Conservation (phyloP, 2,329 filamentous ascomycete species). For the Colletotrichum neosansevieriae region DNA sequence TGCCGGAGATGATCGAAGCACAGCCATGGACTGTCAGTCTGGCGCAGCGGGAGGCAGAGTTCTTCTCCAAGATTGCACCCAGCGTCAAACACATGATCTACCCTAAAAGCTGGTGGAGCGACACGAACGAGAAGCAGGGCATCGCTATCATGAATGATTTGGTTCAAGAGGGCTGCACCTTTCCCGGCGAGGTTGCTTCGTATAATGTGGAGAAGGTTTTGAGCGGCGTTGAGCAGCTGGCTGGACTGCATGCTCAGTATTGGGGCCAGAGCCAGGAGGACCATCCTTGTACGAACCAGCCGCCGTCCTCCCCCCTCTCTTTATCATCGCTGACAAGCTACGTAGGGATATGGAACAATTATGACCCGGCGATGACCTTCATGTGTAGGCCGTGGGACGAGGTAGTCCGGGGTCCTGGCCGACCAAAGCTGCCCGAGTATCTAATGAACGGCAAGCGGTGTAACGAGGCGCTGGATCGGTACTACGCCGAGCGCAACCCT, state of each 20-base stretch:
- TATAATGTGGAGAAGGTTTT: slow-evolving; percentile 50
- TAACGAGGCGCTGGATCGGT: slow-evolving; percentile 51
- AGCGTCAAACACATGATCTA: slow-evolving; percentile 41
- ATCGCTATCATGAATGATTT: slow-evolving; percentile 55
- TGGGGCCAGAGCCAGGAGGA: slow-evolving; percentile 49
- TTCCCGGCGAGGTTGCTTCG: slow-evolving; percentile 47
- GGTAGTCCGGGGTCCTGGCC: slow-evolving; percentile 46
- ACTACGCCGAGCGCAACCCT: slow-evolving; percentile 52
- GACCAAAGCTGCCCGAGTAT: slow-evolving; percentile 51
- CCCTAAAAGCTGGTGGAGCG: slow-evolving; percentile 53
- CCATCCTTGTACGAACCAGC: slow-evolving; percentile 42
- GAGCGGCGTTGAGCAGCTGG: slow-evolving; percentile 54
- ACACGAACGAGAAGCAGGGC: slow-evolving; percentile 50
- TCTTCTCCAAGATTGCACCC: slow-evolving; percentile 52
- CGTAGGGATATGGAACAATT: slow-evolving; percentile 48
- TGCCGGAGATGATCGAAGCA: slow-evolving; percentile 49
- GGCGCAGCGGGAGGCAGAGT: slow-evolving; percentile 52
- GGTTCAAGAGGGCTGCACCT: slow-evolving; percentile 47
- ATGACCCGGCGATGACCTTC: slow-evolving; percentile 52
- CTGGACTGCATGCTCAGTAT: slow-evolving; percentile 54
- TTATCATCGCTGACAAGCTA: not conserved
- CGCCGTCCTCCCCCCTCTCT: not conserved
- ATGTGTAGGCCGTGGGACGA: slow-evolving; percentile 43
- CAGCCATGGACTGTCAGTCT: slow-evolving; percentile 49
- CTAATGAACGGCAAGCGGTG: slow-evolving; percentile 51